These are phyloP conservation scores for Sporisorium reilianum DNA, from an alignment of 1,284 basidiomycete species.

Conservation along the genomic window DNA sequence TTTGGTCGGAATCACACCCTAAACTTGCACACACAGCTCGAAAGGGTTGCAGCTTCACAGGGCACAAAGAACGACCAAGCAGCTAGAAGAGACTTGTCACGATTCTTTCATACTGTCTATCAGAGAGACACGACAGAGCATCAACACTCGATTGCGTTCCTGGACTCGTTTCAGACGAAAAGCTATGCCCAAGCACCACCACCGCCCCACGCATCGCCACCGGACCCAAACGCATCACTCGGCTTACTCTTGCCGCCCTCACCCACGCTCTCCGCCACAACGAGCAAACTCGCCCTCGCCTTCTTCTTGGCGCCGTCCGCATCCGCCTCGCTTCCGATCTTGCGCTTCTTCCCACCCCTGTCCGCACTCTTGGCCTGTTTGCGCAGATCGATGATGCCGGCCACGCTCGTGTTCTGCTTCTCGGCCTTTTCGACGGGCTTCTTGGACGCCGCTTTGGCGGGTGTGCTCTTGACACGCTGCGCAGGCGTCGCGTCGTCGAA, in stretches of 20 bases:
- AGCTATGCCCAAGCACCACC: conserved; percentile 26
- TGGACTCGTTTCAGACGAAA: neutral
- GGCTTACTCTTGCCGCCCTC: neutral
- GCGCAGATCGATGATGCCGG: conserved; percentile 36
- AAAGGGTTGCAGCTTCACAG: too few relatives aligned
- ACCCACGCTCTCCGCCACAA: neutral
- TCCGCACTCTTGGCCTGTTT: conserved; percentile 17
- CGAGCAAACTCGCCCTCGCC: conserved; percentile 21
- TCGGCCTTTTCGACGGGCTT: conserved; percentile 15
- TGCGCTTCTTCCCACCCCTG: conserved; percentile 21
- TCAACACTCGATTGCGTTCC: neutral
- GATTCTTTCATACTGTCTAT: too few relatives aligned
- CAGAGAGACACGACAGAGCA: too few relatives aligned
- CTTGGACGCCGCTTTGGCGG: conserved; percentile 1
- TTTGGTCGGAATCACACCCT: too few relatives aligned
- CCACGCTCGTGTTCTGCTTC: conserved; percentile 34
- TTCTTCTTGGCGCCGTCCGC: conserved; percentile 24
- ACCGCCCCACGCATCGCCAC: conserved; percentile 36
- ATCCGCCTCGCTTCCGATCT: too few relatives aligned
- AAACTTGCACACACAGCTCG: too few relatives aligned
- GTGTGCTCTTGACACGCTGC: neutral
- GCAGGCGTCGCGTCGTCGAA: conserved; percentile 22
- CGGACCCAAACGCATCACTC: conserved; percentile 22
- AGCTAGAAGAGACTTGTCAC: too few relatives aligned
- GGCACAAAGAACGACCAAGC: too few relatives aligned